phyloP scores from a whole-genome alignment of 2,329 filamentous ascomycete genomes.

The Cryphonectria radicalis region DNA sequence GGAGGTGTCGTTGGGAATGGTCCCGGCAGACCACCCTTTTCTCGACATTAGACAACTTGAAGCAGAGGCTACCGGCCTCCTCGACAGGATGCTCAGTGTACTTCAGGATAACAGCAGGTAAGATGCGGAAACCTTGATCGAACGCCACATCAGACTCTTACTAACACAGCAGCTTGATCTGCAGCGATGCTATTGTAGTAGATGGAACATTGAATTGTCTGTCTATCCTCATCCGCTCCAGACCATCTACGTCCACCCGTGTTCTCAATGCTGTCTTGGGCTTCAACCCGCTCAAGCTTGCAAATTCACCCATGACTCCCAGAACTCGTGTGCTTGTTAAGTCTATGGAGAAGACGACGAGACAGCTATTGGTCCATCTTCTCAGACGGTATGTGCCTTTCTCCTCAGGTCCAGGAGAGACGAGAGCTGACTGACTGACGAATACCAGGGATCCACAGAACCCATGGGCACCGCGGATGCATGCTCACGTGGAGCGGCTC shows the following conservation, averaged over 20 bases:
- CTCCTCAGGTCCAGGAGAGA: conserved; percentile 25
- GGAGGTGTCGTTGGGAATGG: conserved; percentile 85
- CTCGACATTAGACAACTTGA: conserved; percentile 82
- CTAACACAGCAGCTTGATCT: conserved; percentile 33
- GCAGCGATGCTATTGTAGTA: conserved; percentile 82
- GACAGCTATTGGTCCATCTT: conserved; percentile 81
- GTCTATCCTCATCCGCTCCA: conserved; percentile 78
- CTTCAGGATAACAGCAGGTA: conserved; percentile 88
- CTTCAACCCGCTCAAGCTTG: conserved; percentile 88
- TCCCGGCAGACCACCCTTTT: conserved; percentile 80
- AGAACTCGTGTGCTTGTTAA: conserved; percentile 81
- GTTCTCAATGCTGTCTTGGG: conserved; percentile 84
- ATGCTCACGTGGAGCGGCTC: conserved; percentile 83
- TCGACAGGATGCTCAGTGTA: conserved; percentile 84
- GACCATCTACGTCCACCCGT: conserved; percentile 80
- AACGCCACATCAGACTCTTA: conserved; percentile 19
- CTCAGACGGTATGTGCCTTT: conserved; percentile 66
- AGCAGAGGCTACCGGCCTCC: conserved; percentile 86
- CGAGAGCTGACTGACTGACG: conserved; percentile 32
- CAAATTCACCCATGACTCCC: conserved; percentile 75
- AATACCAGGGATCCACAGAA: conserved; percentile 74
- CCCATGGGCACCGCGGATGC: conserved; percentile 75
- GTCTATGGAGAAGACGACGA: conserved; percentile 93
- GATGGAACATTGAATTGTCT: conserved; percentile 92
- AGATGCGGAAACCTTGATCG: conserved; percentile 37